Evolutionary conservation across 2,329 filamentous ascomycete genomes (phyloP), one percentile per base, ranked within the genome.

Genomic region (Fusarium sp.): DNA sequence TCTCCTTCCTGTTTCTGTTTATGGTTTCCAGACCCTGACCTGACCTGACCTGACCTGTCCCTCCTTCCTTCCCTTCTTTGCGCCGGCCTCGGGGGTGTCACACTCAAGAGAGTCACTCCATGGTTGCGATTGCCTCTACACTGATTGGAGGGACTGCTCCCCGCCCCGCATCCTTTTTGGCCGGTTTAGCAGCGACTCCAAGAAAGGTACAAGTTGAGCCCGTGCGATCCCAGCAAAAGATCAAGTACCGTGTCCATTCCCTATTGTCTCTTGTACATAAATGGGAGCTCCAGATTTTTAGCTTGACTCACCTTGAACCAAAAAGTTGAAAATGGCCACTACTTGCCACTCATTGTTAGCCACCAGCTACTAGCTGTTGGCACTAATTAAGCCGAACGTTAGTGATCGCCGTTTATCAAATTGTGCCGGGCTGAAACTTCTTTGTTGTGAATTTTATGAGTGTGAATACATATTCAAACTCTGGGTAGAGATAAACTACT

Each of bases 61-160:
- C 41, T 61, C 70, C 46, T 58, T 42, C 53, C 60, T 64, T 57
- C 45, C 37, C 16, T 57, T 57, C 44, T 71, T 72, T 70, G 65
- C 65, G 69, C 72, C 72, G 72, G 70, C 71, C 57, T 74, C 71
- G 72, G 72, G 28, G 67, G 65, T 71, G 71, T 61, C 65, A 68
- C 65, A 64, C 62, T 62, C 57, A 16, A 62, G 56, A 47, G 60
- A 70, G 62, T 67, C 67, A 66, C 45, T 63, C 41, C 53, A 69
- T 69, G 52, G 67, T 71, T 74, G 62, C 38, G 56, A 75, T 69
- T 74, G 47, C 51, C 64, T 57, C 55, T 40, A 40, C 47, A 55
- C 41, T 72, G 58, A 75, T 75, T 75, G 73, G 73, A 63, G 28
- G 54, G 59, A 20, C 30, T 20, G 12, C n/a, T 18, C 34, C 4